These are phyloP conservation scores for Pseudocercospora cruenta DNA, from an alignment of 2,329 filamentous ascomycete genomes.

Conservation along the genomic window DNA sequence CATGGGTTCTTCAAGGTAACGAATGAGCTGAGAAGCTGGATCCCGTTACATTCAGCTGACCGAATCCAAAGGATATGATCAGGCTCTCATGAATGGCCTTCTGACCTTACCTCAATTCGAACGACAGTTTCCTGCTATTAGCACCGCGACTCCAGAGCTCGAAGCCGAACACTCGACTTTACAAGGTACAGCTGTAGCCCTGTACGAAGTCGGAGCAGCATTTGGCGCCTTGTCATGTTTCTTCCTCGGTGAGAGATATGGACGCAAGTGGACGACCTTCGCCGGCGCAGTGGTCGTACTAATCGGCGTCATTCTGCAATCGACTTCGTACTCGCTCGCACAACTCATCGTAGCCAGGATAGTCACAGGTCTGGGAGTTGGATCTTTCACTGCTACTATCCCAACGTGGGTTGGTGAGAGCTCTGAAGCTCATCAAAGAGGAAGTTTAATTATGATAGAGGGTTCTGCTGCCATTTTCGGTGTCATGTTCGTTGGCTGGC, in stretches of 20 bases:
- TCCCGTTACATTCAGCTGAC: background rate
- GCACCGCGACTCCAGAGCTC: slow-evolving; percentile 29
- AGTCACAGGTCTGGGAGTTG: slow-evolving; percentile 53
- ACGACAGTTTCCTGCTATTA: slow-evolving; percentile 45
- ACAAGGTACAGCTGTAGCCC: slow-evolving; percentile 37
- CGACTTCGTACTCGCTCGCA: slow-evolving; percentile 42
- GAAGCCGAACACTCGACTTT: slow-evolving; percentile 28
- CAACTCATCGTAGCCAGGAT: slow-evolving; percentile 58
- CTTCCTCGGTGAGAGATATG: slow-evolving; percentile 45
- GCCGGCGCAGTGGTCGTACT: slow-evolving; percentile 45
- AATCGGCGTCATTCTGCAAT: slow-evolving; percentile 46
- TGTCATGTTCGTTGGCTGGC: slow-evolving; percentile 32
- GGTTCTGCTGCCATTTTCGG: slow-evolving; percentile 31
- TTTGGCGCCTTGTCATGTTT: slow-evolving; percentile 44
- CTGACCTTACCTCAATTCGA: slow-evolving; percentile 46
- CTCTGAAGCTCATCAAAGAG: slow-evolving; percentile 27
- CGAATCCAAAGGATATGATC: slow-evolving; percentile 23
- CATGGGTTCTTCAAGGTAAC: slow-evolving; percentile 25
- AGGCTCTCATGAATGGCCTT: slow-evolving; percentile 49
- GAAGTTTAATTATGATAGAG: slow-evolving; percentile 28
- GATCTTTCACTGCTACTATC: slow-evolving; percentile 31
- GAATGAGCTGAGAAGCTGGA: background rate
- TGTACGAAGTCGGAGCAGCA: slow-evolving; percentile 36
- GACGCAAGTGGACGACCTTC: slow-evolving; percentile 48
- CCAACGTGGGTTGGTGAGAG: slow-evolving; percentile 28